phyloP scores from a whole-genome alignment of 495 filamentous ascomycete species.

The Hypoxylon intermedium region DNA sequence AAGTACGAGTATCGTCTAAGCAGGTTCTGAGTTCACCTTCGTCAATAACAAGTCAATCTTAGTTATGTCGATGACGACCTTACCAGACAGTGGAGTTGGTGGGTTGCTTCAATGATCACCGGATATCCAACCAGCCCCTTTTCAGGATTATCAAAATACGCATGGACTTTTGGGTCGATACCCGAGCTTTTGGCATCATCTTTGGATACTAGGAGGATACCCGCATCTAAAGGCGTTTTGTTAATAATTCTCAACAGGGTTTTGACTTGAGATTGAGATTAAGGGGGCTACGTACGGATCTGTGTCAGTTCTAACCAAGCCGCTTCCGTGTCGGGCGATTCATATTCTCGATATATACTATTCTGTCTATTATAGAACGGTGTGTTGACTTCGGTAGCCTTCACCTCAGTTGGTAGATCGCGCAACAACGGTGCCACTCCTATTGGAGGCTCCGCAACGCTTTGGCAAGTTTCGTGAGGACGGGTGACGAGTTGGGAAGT shows the following conservation, averaged over 20 bases:
- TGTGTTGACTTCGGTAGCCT: conserved; percentile 11
- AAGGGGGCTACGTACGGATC: conserved; percentile 5
- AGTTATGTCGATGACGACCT: background rate
- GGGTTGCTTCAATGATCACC: conserved; percentile 26
- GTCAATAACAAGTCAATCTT: background rate
- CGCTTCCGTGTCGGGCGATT: conserved; percentile 19
- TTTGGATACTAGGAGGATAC: conserved; percentile 17
- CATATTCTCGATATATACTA: conserved; percentile 22
- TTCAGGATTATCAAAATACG: conserved; percentile 24
- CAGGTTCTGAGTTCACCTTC: conserved; percentile 4
- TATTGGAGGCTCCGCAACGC: conserved; percentile 15
- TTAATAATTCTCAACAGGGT: background rate
- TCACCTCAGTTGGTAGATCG: background rate
- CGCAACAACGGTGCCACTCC: conserved; percentile 15
- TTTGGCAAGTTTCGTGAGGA: conserved; percentile 2
- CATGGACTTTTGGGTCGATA: conserved; percentile 20
- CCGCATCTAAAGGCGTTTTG: conserved; percentile 8
- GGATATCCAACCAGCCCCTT: conserved; percentile 24
- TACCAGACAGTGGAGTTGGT: conserved; percentile 29
- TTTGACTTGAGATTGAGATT: background rate
- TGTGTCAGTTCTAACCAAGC: conserved; percentile 25
- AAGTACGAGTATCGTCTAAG: conserved; percentile 23
- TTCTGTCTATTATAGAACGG: conserved; percentile 24
- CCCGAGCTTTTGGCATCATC: conserved; percentile 25
- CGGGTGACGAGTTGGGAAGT: background rate